These are phyloP conservation scores for Suhomyces pyralidae DNA, from an alignment of 805 yeast species.

Conservation along the genomic window DNA sequence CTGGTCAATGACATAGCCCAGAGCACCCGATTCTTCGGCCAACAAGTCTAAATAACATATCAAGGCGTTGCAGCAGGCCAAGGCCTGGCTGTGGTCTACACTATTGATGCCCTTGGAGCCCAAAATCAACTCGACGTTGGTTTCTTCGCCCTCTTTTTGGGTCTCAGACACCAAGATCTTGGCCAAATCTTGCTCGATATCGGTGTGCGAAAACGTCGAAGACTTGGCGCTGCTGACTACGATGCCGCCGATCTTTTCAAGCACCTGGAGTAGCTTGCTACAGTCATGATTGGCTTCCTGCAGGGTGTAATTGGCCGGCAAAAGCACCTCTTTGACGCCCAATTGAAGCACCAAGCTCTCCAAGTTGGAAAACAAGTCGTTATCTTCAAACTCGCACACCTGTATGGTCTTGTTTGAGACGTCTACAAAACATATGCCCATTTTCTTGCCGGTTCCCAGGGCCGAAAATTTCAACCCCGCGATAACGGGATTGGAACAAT, in stretches of 20 bases:
- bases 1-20: constrained; percentile 53
- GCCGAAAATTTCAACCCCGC: constrained; percentile 38
- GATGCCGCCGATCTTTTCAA: constrained; percentile 72
- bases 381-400: constrained; percentile 77
- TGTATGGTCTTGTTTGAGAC: constrained; percentile 65
- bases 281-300: constrained; percentile 47
- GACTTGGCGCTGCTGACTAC: constrained; percentile 60
- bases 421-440: constrained; percentile 82
- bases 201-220: constrained; percentile 58
- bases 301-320: constrained; percentile 45
- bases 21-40: constrained; percentile 52
- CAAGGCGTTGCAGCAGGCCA: constrained; percentile 66
- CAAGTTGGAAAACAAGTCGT: constrained; percentile 80
- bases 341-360: constrained; percentile 85
- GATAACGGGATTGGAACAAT: constrained; percentile 39
- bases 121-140: constrained; percentile 40
- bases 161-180: constrained; percentile 50
- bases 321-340: constrained; percentile 80
- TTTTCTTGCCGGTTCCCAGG: constrained; percentile 41
- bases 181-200: constrained; percentile 74
- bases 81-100: constrained; percentile 47
- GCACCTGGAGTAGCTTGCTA: constrained; percentile 62
- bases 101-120: constrained; percentile 52
- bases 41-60: constrained; percentile 65
- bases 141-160: constrained; percentile 25